phyloP scores from a whole-genome alignment of 139 green algal species.

The Closterium sp. region DNA sequence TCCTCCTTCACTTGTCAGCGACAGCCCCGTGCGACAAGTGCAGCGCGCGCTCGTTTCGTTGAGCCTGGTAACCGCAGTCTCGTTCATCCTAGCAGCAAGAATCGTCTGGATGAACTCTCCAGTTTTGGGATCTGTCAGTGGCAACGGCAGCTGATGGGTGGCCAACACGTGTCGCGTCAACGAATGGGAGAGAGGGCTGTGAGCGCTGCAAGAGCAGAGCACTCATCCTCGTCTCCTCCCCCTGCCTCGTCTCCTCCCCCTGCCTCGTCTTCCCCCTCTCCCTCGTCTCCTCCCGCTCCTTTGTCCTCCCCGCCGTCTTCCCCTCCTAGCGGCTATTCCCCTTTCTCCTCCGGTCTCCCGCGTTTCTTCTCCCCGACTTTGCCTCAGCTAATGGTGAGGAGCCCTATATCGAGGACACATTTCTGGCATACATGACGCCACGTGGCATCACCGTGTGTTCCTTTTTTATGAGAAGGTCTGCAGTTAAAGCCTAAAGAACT shows the following conservation, averaged over 20 bases:
- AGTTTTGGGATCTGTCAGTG: not conserved
- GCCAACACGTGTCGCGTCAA: not conserved
- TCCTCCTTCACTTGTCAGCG: not conserved
- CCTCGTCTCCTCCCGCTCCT: not conserved
- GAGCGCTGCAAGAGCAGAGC: not conserved
- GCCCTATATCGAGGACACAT: not conserved
- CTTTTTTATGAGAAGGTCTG: too few relatives aligned
- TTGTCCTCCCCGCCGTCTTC: not conserved
- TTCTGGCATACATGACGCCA: too few relatives aligned
- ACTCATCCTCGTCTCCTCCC: not conserved
- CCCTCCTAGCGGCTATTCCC: not conserved
- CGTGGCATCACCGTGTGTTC: too few relatives aligned
- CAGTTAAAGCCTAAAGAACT: too few relatives aligned
- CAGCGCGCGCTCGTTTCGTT: not conserved
- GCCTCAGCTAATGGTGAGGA: not conserved
- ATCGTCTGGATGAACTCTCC: not conserved
- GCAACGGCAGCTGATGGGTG: not conserved
- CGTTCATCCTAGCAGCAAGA: not conserved
- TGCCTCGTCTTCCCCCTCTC: not conserved
- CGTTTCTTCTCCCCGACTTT: not conserved
- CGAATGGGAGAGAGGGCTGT: not conserved
- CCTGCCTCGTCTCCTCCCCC: not conserved
- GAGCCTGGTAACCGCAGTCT: not conserved
- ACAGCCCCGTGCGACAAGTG: not conserved
- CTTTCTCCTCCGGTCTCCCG: slow-evolving; percentile 4